phyloP scores from a whole-genome alignment of 1,139 yeast genomes.

The Blastobotrys capitulatus region DNA sequence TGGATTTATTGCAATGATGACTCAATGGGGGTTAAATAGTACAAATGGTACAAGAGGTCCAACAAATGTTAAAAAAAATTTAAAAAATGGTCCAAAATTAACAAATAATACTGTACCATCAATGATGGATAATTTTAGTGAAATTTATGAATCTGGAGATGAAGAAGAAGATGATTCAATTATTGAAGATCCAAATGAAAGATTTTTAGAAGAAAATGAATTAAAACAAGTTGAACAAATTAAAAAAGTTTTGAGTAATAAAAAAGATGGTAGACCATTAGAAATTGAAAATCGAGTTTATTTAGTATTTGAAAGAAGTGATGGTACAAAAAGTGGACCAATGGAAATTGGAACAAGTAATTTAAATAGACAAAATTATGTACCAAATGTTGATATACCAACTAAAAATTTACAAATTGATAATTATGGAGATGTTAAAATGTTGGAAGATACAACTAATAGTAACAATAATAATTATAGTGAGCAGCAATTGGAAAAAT shows the following conservation, averaged over 20 bases:
- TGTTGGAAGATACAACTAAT: background rate
- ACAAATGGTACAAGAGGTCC: slow-evolving; percentile 52
- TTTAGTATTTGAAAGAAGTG: slow-evolving; percentile 11
- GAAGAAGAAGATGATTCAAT: background rate
- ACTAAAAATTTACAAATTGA: slow-evolving; percentile 1
- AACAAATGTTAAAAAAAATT: slow-evolving; percentile 30
- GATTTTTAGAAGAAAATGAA: background rate
- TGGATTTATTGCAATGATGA: slow-evolving; percentile 54
- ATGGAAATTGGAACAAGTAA: background rate
- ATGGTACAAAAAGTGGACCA: slow-evolving; percentile 5
- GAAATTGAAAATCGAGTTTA: slow-evolving; percentile 19
- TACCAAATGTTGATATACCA: slow-evolving; percentile 1
- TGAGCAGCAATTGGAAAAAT: background rate
- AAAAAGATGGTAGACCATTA: slow-evolving; percentile 8
- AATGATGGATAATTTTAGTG: background rate
- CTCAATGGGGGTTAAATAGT: slow-evolving; percentile 58
- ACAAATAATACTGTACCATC: background rate
- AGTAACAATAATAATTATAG: background rate
- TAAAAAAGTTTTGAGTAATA: background rate
- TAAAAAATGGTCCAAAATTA: background rate
- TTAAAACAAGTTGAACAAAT: background rate
- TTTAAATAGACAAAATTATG: slow-evolving; percentile 4
- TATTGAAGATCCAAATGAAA: background rate
- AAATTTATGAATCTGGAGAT: background rate
- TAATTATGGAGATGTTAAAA: background rate